A percentile compares a stretch with the other conserved stretches of the same genome.
Evolutionary conservation across 176 grass and related monocot species (phyloP).

Genomic region (Lolium rigidum): DNA sequence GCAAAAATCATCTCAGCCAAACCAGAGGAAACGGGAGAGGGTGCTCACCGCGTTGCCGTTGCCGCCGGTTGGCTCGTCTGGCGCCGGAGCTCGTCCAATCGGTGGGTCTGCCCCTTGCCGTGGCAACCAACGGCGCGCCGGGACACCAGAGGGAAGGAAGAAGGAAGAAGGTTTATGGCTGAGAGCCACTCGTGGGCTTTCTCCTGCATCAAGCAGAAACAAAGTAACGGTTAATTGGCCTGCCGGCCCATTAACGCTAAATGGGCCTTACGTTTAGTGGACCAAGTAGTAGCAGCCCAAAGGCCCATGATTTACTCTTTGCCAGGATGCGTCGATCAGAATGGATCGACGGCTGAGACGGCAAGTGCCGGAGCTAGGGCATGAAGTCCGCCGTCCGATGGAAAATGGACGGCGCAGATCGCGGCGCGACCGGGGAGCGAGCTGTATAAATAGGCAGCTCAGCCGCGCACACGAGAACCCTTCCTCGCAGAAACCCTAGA

Average conservation of each 20-base stretch:
- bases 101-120: background rate
- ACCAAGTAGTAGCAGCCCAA: background rate
- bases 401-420: constrained; percentile 29
- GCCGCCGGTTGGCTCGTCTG: background rate
- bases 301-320: background rate
- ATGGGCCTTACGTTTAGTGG: background rate
- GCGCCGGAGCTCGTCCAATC: background rate
- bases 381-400: background rate
- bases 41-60: background rate
- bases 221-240: background rate
- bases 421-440: background rate
- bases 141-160: background rate
- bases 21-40: background rate
- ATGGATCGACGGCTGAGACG: constrained; percentile 31
- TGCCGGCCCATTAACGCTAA: background rate
- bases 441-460: constrained; percentile 10
- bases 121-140: constrained; percentile 12
- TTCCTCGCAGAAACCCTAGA: constrained; percentile 40
- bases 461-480: background rate
- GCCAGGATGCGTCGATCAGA: background rate
- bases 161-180: background rate
- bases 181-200: constrained; percentile 1
- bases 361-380: background rate
- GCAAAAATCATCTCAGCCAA: background rate
- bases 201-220: background rate